Percentiles rank a stretch among this genome's conserved stretches.
Conservation (phyloP, 2,329 filamentous ascomycete species). For the Hypoxylon sp. region DNA sequence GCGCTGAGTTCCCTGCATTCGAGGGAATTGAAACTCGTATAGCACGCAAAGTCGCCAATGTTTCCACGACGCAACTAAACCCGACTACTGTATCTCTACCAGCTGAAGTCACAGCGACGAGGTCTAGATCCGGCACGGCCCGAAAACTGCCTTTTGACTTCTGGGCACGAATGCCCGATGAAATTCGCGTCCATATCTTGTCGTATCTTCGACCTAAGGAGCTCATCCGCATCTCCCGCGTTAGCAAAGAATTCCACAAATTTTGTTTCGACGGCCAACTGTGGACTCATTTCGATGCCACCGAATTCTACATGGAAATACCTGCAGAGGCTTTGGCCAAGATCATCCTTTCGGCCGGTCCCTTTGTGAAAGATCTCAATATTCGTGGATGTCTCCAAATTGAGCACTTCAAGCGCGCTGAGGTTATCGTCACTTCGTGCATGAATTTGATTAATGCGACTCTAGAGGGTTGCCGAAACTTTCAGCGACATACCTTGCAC, state of each 20-base stretch:
- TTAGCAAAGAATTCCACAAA: slow-evolving; percentile 83
- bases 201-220: slow-evolving; percentile 83
- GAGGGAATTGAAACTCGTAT: slow-evolving; percentile 64
- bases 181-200: slow-evolving; percentile 85
- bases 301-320: slow-evolving; percentile 89
- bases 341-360: slow-evolving; percentile 87
- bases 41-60: slow-evolving; percentile 69
- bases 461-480: slow-evolving; percentile 90
- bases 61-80: slow-evolving; percentile 58
- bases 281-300: slow-evolving; percentile 87
- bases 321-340: slow-evolving; percentile 85
- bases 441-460: slow-evolving; percentile 89
- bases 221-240: slow-evolving; percentile 81
- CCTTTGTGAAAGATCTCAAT: slow-evolving; percentile 92
- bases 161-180: slow-evolving; percentile 85
- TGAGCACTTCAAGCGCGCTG: slow-evolving; percentile 82
- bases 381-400: slow-evolving; percentile 92
- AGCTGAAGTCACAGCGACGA: slow-evolving; percentile 69
- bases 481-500: slow-evolving; percentile 82
- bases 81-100: slow-evolving; percentile 74
- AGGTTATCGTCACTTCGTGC: slow-evolving; percentile 86
- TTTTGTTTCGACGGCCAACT: slow-evolving; percentile 96
- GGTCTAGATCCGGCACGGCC: slow-evolving; percentile 50
- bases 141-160: slow-evolving; percentile 70
- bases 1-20: slow-evolving; percentile 59